These are phyloP conservation scores for Medicago ruthenica DNA, from an alignment of 306 rosid species.

Conservation along the genomic window DNA sequence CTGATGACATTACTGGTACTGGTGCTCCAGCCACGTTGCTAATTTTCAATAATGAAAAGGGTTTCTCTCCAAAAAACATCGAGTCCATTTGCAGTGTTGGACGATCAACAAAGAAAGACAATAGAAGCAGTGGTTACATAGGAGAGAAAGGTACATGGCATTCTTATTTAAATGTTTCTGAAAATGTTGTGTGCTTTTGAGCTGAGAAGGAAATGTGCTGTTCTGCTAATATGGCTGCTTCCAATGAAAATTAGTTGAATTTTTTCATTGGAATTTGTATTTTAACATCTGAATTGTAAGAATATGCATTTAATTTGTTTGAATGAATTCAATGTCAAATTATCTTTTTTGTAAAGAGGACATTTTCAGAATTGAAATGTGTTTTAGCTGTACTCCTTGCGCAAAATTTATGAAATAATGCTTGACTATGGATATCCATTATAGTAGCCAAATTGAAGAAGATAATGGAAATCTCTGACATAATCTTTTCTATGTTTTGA, in stretches of 20 bases:
- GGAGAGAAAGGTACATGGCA: slow-evolving; percentile 79
- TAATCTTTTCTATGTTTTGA: slow-evolving; percentile 20
- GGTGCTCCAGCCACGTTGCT: slow-evolving; percentile 74
- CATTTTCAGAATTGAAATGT: background rate
- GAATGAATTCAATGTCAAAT: slow-evolving; percentile 6
- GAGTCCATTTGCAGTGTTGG: slow-evolving; percentile 87
- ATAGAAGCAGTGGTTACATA: slow-evolving; percentile 70
- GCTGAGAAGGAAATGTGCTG: too few relatives aligned
- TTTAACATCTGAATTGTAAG: background rate
- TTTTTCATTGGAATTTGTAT: background rate
- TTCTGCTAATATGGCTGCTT: background rate
- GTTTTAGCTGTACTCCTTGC: slow-evolving; percentile 16
- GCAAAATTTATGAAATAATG: background rate
- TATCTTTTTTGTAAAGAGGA: background rate
- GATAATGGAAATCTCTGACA: slow-evolving; percentile 24
- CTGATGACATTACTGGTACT: slow-evolving; percentile 64
- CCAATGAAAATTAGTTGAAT: background rate
- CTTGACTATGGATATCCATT: background rate
- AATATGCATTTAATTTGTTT: background rate
- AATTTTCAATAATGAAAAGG: slow-evolving; percentile 77
- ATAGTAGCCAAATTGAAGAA: background rate
- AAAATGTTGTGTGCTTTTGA: background rate
- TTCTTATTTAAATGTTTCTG: background rate
- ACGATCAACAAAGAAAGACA: slow-evolving; percentile 75
- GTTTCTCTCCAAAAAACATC: slow-evolving; percentile 63